phyloP scores from a whole-genome alignment of 176 grass and related monocot genomes.

The Cenchrus purpureus region DNA sequence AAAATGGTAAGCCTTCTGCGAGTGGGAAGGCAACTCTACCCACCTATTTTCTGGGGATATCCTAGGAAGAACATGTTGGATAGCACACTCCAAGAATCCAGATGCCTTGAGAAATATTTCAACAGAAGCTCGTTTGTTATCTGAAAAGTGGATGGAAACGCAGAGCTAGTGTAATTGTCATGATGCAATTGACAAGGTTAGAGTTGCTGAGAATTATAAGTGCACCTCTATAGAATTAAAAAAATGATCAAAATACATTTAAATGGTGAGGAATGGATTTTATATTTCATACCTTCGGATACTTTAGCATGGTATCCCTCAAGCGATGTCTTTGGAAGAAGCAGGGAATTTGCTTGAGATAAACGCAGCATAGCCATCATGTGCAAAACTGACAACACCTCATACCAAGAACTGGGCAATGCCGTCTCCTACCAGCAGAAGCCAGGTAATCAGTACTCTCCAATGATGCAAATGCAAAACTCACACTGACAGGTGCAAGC shows the following conservation, averaged over 20 bases:
- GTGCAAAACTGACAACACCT: slow-evolving; percentile 83
- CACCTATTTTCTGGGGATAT: slow-evolving; percentile 77
- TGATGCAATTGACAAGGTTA: neutral
- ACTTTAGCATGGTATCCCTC: slow-evolving; percentile 83
- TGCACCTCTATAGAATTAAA: neutral
- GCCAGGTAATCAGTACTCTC: slow-evolving; percentile 11
- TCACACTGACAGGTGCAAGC: neutral
- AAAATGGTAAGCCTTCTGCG: slow-evolving; percentile 15
- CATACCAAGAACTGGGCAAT: slow-evolving; percentile 87
- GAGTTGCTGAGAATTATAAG: neutral
- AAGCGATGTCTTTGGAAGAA: slow-evolving; percentile 77
- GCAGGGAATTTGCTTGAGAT: slow-evolving; percentile 73
- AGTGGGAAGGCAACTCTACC: slow-evolving; percentile 25
- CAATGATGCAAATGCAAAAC: neutral
- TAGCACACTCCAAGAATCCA: slow-evolving; percentile 82
- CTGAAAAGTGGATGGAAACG: slow-evolving; percentile 42
- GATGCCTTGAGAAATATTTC: slow-evolving; percentile 92
- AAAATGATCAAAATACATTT: neutral
- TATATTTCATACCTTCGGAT: slow-evolving; percentile 66
- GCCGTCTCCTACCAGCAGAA: slow-evolving; percentile 58
- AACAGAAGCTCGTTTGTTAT: slow-evolving; percentile 68
- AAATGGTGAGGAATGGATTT: slow-evolving; percentile 9
- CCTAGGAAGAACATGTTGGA: slow-evolving; percentile 73
- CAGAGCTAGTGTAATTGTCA: slow-evolving; percentile 7
- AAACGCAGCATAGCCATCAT: slow-evolving; percentile 78